Evolutionary conservation across 805 yeast genomes (phyloP).

Genomic region (Dipodascus geniculatus): DNA sequence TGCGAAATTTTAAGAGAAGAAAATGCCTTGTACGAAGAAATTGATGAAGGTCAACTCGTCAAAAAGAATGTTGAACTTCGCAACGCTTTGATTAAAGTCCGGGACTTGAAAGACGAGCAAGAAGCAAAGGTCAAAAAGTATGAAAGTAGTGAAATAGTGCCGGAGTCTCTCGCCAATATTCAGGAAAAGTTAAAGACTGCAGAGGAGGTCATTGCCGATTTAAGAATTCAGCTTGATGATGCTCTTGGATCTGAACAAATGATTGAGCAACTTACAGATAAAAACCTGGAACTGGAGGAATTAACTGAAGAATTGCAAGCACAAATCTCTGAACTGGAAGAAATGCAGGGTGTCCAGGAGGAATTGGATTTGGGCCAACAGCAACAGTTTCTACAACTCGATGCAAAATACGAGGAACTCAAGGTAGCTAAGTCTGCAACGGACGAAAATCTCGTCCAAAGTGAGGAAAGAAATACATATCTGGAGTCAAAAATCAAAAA

Average conservation of each 20-base stretch:
- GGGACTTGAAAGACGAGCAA: conserved; percentile 15
- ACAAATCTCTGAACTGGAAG: conserved; percentile 40
- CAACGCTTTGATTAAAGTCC: conserved; percentile 30
- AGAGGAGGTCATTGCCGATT: conserved; percentile 13
- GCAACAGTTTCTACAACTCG: conserved; percentile 29
- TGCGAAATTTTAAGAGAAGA: conserved; percentile 24
- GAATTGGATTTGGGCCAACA: conserved; percentile 40
- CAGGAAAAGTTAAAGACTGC: conserved; percentile 11
- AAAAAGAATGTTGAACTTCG: conserved; percentile 33
- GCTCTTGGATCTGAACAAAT: conserved; percentile 27
- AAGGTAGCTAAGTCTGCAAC: conserved; percentile 12
- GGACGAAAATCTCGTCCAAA: conserved; percentile 15
- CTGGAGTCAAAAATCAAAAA: conserved; percentile 27
- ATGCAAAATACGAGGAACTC: conserved; percentile 25
- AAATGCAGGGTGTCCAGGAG: conserved; percentile 39
- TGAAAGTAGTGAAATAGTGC: conserved; percentile 5
- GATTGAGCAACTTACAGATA: conserved; percentile 27
- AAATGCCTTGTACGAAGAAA: conserved; percentile 17
- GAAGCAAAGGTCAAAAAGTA: conserved; percentile 13
- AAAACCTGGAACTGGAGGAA: conserved; percentile 28
- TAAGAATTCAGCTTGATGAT: conserved; percentile 23
- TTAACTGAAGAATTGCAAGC: conserved; percentile 28
- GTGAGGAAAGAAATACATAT: conserved; percentile 19
- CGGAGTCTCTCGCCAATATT: conserved; percentile 10
- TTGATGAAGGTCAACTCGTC: conserved; percentile 12